Evolutionary conservation across 2,329 filamentous ascomycete species (phyloP).

Genomic region (Aspergillus proliferans): DNA sequence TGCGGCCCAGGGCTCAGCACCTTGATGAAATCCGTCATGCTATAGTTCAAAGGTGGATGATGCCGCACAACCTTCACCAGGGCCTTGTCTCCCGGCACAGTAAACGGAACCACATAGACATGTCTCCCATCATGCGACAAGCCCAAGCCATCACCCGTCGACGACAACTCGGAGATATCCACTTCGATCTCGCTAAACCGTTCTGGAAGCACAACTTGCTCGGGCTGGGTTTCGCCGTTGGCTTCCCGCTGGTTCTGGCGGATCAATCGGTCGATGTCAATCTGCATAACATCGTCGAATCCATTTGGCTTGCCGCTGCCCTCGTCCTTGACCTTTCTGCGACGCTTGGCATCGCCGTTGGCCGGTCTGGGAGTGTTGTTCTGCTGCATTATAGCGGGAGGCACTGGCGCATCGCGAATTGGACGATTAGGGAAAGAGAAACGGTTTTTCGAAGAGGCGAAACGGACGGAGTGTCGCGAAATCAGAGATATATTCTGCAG

Average conservation of each 20-base stretch:
- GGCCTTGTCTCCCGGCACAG: slow-evolving; percentile 75
- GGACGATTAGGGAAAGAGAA: background rate
- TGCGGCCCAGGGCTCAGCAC: slow-evolving; percentile 66
- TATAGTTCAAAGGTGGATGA: slow-evolving; percentile 59
- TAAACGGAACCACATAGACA: slow-evolving; percentile 84
- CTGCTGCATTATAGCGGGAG: slow-evolving; percentile 19
- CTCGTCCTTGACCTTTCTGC: slow-evolving; percentile 49
- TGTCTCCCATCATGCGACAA: slow-evolving; percentile 59
- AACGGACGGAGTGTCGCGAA: background rate
- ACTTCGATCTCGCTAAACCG: slow-evolving; percentile 72
- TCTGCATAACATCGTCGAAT: slow-evolving; percentile 59
- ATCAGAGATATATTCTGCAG: background rate
- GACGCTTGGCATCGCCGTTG: slow-evolving; percentile 19
- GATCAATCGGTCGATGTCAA: slow-evolving; percentile 51
- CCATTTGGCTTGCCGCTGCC: slow-evolving; percentile 58
- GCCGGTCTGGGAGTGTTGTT: slow-evolving; percentile 18
- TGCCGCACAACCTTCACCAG: slow-evolving; percentile 74
- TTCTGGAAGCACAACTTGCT: slow-evolving; percentile 49
- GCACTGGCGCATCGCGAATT: slow-evolving; percentile 14
- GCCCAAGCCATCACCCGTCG: slow-evolving; percentile 85
- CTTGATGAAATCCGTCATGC: slow-evolving; percentile 73
- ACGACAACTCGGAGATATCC: slow-evolving; percentile 74
- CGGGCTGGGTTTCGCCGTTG: slow-evolving; percentile 19
- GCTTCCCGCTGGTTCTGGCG: slow-evolving; percentile 24
- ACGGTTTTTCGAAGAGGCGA: slow-evolving; percentile 1